These are phyloP conservation scores for Boeremia lycopersici DNA, from an alignment of 2,329 filamentous ascomycete species.

Conservation along the genomic window DNA sequence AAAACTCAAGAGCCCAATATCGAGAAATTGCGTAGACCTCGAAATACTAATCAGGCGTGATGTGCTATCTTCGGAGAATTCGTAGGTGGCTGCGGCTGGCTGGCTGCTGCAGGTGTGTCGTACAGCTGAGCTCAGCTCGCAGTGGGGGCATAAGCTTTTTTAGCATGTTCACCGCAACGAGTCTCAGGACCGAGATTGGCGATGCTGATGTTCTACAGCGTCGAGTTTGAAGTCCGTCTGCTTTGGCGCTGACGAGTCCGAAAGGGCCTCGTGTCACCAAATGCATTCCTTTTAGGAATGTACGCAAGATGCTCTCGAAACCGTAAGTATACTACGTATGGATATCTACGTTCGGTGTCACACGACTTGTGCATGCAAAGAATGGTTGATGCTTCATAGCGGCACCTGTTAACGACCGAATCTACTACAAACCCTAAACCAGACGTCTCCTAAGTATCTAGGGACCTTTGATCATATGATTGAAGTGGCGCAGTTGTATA, in stretches of 20 bases:
- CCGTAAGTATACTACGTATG: no score
- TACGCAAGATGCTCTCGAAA: no score
- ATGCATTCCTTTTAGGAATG: no score
- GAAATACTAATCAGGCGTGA: background rate
- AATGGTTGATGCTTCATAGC: no score
- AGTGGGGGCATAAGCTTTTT: background rate
- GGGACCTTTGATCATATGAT: no score
- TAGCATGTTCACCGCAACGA: slow-evolving; percentile 3
- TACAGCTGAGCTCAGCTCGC: slow-evolving; percentile 8
- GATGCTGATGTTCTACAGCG: background rate
- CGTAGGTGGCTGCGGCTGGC: background rate
- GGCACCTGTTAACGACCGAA: no score
- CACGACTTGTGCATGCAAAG: no score
- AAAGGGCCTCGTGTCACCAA: no score
- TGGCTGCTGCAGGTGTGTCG: background rate
- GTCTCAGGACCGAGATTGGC: background rate
- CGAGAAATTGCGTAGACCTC: background rate
- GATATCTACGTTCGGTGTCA: no score
- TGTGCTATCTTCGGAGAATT: background rate
- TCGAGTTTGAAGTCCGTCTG: background rate
- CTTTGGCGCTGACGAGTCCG: background rate
- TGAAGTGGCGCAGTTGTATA: no score
- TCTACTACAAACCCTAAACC: no score
- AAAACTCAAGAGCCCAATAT: background rate
- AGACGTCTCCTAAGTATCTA: no score